phyloP scores from a whole-genome alignment of 768 basidiomycete species.

The Brasilioporus rufonigricans region DNA sequence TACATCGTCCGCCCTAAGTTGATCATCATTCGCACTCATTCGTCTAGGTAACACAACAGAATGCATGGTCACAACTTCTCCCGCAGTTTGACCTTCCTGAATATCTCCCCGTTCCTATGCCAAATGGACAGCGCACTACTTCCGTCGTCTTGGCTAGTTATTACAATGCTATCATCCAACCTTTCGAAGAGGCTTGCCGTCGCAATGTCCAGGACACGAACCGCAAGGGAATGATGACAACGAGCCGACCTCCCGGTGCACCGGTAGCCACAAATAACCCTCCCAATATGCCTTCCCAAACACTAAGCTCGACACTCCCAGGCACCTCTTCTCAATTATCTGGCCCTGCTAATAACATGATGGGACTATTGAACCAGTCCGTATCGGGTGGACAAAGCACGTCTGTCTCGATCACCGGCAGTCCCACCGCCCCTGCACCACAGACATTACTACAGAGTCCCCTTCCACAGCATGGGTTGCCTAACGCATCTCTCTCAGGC shows the following conservation, averaged over 20 bases:
- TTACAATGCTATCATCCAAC: constrained; percentile 60
- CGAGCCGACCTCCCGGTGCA: constrained; percentile 33
- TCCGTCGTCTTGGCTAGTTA: constrained; percentile 53
- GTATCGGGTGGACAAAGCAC: constrained; percentile 18
- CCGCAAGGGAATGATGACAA: constrained; percentile 48
- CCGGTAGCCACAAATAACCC: constrained; percentile 13
- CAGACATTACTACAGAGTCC: constrained; percentile 34
- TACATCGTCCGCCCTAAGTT: constrained; percentile 14
- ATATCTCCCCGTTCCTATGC: constrained; percentile 45
- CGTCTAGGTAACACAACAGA: constrained; percentile 47
- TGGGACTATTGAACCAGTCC: constrained; percentile 27
- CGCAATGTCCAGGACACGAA: constrained; percentile 60
- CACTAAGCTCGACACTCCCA: constrained; percentile 9
- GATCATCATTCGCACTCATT: constrained; percentile 3
- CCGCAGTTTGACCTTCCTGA: constrained; percentile 62
- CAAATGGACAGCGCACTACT: constrained; percentile 47
- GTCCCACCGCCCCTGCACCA: constrained; percentile 23
- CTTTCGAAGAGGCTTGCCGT: constrained; percentile 72
- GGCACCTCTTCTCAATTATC: constrained; percentile 21
- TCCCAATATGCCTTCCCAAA: constrained; percentile 17
- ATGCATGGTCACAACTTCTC: constrained; percentile 55
- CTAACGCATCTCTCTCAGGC: constrained; percentile 23
- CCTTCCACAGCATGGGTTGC: constrained; percentile 23
- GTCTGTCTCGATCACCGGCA: constrained; percentile 20
- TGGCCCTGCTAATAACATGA: constrained; percentile 20